Evolutionary conservation across 768 basidiomycete species (phyloP).

Genomic region (Dioszegia hungarica): DNA sequence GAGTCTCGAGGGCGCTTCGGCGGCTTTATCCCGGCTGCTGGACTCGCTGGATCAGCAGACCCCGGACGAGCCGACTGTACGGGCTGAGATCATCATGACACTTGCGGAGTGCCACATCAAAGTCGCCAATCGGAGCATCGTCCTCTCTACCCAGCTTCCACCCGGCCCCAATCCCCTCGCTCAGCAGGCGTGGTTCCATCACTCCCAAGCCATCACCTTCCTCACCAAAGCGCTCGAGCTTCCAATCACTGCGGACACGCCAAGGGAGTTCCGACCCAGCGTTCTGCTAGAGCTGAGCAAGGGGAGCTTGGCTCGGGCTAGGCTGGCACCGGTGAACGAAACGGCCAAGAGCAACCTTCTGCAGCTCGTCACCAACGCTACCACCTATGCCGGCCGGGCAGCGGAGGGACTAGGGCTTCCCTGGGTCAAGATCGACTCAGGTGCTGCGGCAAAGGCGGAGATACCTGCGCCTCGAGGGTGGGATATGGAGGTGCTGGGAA

Average conservation of each 20-base stretch:
- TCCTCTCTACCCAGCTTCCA: slow-evolving; percentile 21
- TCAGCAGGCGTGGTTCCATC: slow-evolving; percentile 38
- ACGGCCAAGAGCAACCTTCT: slow-evolving; percentile 32
- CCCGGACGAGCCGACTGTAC: slow-evolving; percentile 28
- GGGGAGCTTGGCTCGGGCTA: slow-evolving; percentile 26
- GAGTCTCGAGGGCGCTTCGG: slow-evolving; percentile 32
- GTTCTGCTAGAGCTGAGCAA: slow-evolving; percentile 22
- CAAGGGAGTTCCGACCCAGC: slow-evolving; percentile 30
- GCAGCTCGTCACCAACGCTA: slow-evolving; percentile 40
- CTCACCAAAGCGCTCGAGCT: slow-evolving; percentile 30
- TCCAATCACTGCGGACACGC: slow-evolving; percentile 20
- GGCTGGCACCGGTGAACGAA: slow-evolving; percentile 23
- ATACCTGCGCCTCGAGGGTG: slow-evolving; percentile 36
- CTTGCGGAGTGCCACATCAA: slow-evolving; percentile 33
- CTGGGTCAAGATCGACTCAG: slow-evolving; percentile 9
- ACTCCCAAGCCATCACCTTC: slow-evolving; percentile 23
- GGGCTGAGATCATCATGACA: slow-evolving; percentile 31
- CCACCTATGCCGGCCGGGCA: slow-evolving; percentile 34
- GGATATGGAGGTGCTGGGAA: slow-evolving; percentile 35
- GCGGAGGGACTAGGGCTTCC: slow-evolving; percentile 22
- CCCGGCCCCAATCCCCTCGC: slow-evolving; percentile 29
- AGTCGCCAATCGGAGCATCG: slow-evolving; percentile 25
- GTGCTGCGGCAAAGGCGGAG: slow-evolving; percentile 9
- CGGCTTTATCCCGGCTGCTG: slow-evolving; percentile 20
- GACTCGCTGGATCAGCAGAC: slow-evolving; percentile 24